Percentiles rank a stretch among this genome's conserved stretches.
Conservation (phyloP, 306 rosid genomes). For the Neltuma alba region DNA sequence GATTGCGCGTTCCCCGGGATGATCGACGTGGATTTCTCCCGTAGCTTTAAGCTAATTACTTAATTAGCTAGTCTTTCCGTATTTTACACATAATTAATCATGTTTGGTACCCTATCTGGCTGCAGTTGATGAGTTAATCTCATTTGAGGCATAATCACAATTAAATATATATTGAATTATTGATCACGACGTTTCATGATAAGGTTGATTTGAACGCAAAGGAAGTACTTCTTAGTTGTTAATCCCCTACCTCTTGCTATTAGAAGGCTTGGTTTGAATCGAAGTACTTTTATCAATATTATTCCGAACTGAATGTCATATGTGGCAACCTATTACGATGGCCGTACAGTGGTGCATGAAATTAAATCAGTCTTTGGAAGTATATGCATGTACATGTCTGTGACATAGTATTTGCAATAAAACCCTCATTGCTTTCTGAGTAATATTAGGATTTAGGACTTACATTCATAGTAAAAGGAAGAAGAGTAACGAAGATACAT, state of each 20-base stretch:
- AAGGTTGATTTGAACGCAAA: background rate
- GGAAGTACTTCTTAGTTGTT: background rate
- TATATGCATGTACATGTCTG: background rate
- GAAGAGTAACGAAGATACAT: background rate
- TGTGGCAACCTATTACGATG: background rate
- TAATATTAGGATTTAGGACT: background rate
- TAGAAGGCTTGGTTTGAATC: background rate
- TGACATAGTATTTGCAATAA: background rate
- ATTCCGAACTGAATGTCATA: background rate
- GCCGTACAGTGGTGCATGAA: background rate
- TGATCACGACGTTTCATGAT: background rate
- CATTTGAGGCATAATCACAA: background rate
- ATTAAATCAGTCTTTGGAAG: background rate
- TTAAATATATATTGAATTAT: background rate
- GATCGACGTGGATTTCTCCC: background rate
- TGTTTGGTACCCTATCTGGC: background rate
- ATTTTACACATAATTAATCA: background rate
- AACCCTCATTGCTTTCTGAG: too few relatives aligned
- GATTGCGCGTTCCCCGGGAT: background rate
- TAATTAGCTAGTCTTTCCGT: background rate
- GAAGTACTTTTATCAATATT: background rate
- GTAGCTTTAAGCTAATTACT: background rate
- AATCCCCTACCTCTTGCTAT: background rate
- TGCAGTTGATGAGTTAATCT: constrained; percentile 9
- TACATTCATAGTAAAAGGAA: background rate